Base-by-base conservation (phyloP, 495 filamentous ascomycete species). In the Trichoderma erinaceum region DNA sequence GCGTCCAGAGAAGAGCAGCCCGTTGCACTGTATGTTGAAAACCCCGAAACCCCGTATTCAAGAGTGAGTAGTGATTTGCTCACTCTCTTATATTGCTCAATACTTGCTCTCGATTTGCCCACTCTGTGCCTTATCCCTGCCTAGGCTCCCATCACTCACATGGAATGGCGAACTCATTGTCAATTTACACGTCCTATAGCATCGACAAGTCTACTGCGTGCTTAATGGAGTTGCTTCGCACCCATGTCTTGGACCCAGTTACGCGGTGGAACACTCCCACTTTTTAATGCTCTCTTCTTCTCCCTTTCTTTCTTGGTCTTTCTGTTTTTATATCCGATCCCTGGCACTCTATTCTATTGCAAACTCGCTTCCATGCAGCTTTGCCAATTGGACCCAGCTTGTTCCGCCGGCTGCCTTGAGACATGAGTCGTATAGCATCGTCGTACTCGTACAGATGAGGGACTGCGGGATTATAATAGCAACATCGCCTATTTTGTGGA, bases 201-300 rank as follows among this genome's bases (percentile, higher is more conserved):
- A 46, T 16, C 12, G 3, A 18, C 12, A n/a, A n/a, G 43, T 18
- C 13, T 12, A 46, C 18, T 18, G 43, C 43, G 43, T 46, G 12
- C 2, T 18, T 15, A 46, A 46, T 18, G 35, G 43, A 46, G 43
- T 3, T 46, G 50, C n/a, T 25, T n/a, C 50, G 48, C 48, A 23
- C 4, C 50, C 50, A 56, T n/a, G 50, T 25, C 8, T 11, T 0
- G 50, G n/a, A 12, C n/a, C 50, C n/a, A 56, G 5, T n/a, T 56
- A 21, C 50, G 50, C 50, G 50, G 50, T 56, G 50, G 25, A 56
- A 56, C 50, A 56, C 50, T 48, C 44, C 44, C n/a, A 56, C 50
- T 56, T 23, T 23, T 11, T 3, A 5, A 1, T 18, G 43, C 13
- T 2, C 15, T 44, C 41, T 44, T 44, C 43, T 0, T 46, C 12